Evolutionary conservation across 768 basidiomycete species (phyloP), one percentile per base, ranked within the genome.

Genomic region (Hygrophorus russula): DNA sequence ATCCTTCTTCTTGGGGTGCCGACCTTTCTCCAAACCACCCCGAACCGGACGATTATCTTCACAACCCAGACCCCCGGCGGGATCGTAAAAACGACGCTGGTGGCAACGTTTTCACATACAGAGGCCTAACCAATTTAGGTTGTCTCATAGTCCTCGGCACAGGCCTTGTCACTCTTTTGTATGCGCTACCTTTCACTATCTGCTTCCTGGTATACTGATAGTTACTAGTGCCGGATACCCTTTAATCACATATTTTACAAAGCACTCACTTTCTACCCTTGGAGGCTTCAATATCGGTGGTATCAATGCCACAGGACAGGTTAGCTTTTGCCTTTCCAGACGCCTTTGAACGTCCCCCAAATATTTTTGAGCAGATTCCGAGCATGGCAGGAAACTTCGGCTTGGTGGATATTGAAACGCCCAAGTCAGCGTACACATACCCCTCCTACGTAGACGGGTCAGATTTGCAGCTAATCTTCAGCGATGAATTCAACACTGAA

Each of bases 401-500:
- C 11, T 61, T 90, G 24, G 82, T 92, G 49, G 89, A 92, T 59
- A 51, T 69, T 20, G 76, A 86, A 20, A 94, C 91, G 2, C 87
- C 87, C 1, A 49, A 65, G 49, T 58, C 69, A 33, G 71, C 67
- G n/a, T 66, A 76, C 57, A 73, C 74, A 10, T 68, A 68, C 30
- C 52, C 59, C 5, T 76, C 78, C 4, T 78, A 72, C 51, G 53
- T 58, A 14, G 69, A 80, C 51, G 71, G 80, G 17, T 63, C 65
- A 8, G 59, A 71, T 50, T 51, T 80, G 59, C 76, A 80, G 44
- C 70, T 94, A 10, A 78, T 90, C 3, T 92, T 89, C 59, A 87
- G 84, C 32, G 90, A 93, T 59, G 91, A 93, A 59, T 93, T 93
- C 62, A 80, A 93, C 46, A 65, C 64, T 6, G 78, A 82, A 4